These are phyloP conservation scores for Russula virescens DNA, from an alignment of 768 basidiomycete species.

Conservation along the genomic window DNA sequence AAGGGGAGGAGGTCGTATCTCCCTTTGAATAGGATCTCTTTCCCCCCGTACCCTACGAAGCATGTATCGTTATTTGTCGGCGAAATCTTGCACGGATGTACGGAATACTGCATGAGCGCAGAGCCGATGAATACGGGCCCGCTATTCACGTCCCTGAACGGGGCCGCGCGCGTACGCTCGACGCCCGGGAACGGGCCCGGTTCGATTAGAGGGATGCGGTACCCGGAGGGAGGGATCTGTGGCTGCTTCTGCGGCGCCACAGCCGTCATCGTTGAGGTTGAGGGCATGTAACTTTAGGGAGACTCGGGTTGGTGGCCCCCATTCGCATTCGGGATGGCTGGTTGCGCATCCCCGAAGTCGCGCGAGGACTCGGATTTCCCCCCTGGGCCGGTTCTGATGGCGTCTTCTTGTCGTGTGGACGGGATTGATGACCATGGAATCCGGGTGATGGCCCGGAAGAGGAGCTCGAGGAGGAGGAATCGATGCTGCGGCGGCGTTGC, in stretches of 20 bases:
- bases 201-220: constrained; percentile 51
- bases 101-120: constrained; percentile 55
- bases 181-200: constrained; percentile 40
- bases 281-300: constrained; percentile 18
- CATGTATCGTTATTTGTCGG: constrained; percentile 40
- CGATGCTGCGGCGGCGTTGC: constrained; percentile 21
- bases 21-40: constrained; percentile 54
- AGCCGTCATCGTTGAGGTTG: neutral
- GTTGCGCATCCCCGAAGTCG: neutral
- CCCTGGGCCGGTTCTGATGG: neutral
- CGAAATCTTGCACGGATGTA: constrained; percentile 81
- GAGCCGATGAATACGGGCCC: constrained; percentile 67
- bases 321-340: neutral
- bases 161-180: constrained; percentile 42
- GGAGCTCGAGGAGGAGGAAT: constrained; percentile 20
- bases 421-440: neutral
- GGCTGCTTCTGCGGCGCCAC: neutral
- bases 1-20: constrained; percentile 75
- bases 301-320: neutral
- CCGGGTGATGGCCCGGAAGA: neutral
- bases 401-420: neutral
- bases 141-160: constrained; percentile 53
- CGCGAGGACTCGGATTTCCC: too few relatives aligned
- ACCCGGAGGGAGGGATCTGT: constrained; percentile 55
- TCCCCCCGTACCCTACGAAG: constrained; percentile 59